phyloP scores from a whole-genome alignment of 371 early-diverging fungal genomes.

The Coemansia sp. region DNA sequence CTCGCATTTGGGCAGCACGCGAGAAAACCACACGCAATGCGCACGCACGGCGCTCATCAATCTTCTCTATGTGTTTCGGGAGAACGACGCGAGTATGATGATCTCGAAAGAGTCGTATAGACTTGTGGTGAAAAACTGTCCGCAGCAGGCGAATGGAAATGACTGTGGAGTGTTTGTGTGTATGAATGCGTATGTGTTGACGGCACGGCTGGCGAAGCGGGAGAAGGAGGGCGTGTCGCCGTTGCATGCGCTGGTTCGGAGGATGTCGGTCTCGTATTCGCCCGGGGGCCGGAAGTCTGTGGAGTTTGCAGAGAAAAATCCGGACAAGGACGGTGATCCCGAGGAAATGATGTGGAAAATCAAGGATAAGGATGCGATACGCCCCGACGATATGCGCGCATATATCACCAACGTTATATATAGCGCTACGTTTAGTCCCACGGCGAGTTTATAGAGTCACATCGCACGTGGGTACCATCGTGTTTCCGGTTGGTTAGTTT shows the following conservation, averaged over 20 bases:
- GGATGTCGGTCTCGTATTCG: slow-evolving; percentile 11
- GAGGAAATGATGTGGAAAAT: slow-evolving; percentile 39
- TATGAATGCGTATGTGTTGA: slow-evolving; percentile 40
- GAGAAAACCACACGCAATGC: slow-evolving; percentile 46
- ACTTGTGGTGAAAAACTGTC: slow-evolving; percentile 48
- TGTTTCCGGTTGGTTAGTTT: no score
- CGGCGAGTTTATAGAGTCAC: slow-evolving; percentile 23
- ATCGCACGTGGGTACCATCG: not conserved
- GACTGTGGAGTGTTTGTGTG: slow-evolving; percentile 50
- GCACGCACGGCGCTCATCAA: slow-evolving; percentile 47
- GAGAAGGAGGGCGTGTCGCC: not conserved
- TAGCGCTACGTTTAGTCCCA: slow-evolving; percentile 2
- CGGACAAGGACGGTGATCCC: slow-evolving; percentile 12
- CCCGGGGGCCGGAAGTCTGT: slow-evolving; percentile 12
- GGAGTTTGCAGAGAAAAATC: slow-evolving; percentile 17
- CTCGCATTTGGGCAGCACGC: slow-evolving; percentile 44
- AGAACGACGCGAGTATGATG: slow-evolving; percentile 38
- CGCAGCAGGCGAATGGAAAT: slow-evolving; percentile 45
- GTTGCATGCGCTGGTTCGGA: slow-evolving; percentile 18
- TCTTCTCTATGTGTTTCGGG: slow-evolving; percentile 41
- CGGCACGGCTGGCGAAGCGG: slow-evolving; percentile 23
- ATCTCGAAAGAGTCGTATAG: slow-evolving; percentile 46
- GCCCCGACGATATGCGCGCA: slow-evolving; percentile 35
- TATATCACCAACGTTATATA: slow-evolving; percentile 35
- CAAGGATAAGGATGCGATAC: slow-evolving; percentile 43